A percentile compares a stretch with the other conserved stretches of the same genome.
phyloP scores from a whole-genome alignment of 2,329 filamentous ascomycete genomes.

The Diaporthe humulicola region DNA sequence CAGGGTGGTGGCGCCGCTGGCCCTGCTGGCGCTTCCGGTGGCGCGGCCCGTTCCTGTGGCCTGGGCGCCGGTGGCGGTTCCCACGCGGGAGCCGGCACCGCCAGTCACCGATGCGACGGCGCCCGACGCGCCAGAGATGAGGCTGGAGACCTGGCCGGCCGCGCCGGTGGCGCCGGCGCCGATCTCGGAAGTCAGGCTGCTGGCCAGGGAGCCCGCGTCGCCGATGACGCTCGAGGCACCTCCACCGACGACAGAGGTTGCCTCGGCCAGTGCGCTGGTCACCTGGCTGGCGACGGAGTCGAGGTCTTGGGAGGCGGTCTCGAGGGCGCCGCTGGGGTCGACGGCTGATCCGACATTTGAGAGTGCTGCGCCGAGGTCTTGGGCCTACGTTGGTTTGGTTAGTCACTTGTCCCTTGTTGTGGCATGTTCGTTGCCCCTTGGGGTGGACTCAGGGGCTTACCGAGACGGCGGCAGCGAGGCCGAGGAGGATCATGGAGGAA shows the following conservation, averaged over 20 bases:
- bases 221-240: conserved; percentile 27
- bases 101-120: background rate
- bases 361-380: conserved; percentile 39
- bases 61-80: background rate
- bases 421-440: background rate
- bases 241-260: conserved; percentile 38
- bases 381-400: conserved; percentile 34
- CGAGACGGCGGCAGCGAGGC: conserved; percentile 49
- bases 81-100: conserved; percentile 1
- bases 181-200: conserved; percentile 41
- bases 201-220: conserved; percentile 30
- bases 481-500: conserved; percentile 49
- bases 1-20: conserved; percentile 12
- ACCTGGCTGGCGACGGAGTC: conserved; percentile 28
- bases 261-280: conserved; percentile 44
- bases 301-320: conserved; percentile 37
- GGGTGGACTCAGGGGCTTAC: conserved; percentile 42
- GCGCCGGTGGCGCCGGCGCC: conserved; percentile 42
- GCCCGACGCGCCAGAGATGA: background rate
- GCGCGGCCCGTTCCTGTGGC: background rate
- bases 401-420: background rate
- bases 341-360: background rate
- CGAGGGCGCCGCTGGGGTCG: conserved; percentile 33
- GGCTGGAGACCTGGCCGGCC: conserved; percentile 22
- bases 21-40: background rate